These are phyloP conservation scores for Yamadazyma sp. DNA, from an alignment of 1,139 yeast genomes.

Conservation along the genomic window DNA sequence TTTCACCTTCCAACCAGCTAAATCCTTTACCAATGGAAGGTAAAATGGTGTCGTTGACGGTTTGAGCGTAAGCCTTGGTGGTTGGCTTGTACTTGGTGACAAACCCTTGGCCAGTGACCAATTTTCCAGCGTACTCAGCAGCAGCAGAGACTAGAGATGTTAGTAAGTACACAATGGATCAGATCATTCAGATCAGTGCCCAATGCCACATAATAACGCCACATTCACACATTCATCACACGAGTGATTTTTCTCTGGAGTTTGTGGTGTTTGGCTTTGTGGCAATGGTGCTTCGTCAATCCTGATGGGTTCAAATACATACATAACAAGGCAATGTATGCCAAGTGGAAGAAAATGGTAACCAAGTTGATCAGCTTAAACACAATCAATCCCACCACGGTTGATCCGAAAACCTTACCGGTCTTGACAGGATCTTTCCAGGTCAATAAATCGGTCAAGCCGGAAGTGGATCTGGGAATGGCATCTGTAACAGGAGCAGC, in stretches of 20 bases:
- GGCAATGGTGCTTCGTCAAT: too few species aligned
- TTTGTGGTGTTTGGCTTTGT: too few species aligned
- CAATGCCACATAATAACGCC: too few species aligned
- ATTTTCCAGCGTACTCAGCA: constrained; percentile 67
- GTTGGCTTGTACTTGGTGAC: constrained; percentile 65
- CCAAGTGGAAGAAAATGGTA: constrained; percentile 61
- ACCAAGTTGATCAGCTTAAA: constrained; percentile 71
- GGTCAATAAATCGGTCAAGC: constrained; percentile 49
- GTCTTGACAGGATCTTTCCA: constrained; percentile 84
- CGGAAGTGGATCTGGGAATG: constrained; percentile 10
- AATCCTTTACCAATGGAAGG: constrained; percentile 46
- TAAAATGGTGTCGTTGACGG: constrained; percentile 39
- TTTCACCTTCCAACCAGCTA: constrained; percentile 44
- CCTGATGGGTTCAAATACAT: constrained; percentile 21
- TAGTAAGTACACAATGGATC: constrained; percentile 15
- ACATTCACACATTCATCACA: too few species aligned
- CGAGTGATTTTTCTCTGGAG: too few species aligned
- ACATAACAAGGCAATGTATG: constrained; percentile 48
- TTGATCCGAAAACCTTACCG: constrained; percentile 72
- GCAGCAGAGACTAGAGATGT: constrained; percentile 51
- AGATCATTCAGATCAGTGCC: too few species aligned
- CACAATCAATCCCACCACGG: constrained; percentile 57
- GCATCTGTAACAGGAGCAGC: constrained; percentile 9
- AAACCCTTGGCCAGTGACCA: constrained; percentile 69
- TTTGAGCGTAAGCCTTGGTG: constrained; percentile 36